phyloP scores from a whole-genome alignment of 345 rosid genomes.

The Anacardium occidentale region DNA sequence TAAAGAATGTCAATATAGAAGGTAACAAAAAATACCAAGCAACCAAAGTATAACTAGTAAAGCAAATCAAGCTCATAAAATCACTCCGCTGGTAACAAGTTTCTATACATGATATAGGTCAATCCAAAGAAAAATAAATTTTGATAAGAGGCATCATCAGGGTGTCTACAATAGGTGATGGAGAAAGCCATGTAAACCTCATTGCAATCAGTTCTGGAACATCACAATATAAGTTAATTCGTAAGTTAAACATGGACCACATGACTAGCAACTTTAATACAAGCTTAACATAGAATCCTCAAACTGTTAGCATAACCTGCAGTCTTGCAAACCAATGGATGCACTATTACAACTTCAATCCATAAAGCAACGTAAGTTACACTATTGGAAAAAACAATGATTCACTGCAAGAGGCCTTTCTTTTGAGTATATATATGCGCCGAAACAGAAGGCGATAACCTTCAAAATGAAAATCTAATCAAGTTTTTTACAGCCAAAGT shows the following conservation, averaged over 20 bases:
- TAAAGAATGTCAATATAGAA: neutral
- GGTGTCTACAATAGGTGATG: neutral
- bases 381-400: neutral
- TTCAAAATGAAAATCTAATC: neutral
- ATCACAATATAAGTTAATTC: neutral
- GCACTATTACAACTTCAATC: neutral
- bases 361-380: neutral
- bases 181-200: neutral
- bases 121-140: neutral
- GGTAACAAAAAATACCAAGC: neutral
- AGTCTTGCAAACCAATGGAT: neutral
- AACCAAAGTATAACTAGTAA: neutral
- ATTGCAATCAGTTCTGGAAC: neutral
- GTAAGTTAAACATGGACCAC: neutral
- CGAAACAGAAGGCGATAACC: neutral
- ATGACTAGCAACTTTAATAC: neutral
- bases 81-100: neutral
- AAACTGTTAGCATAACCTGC: neutral
- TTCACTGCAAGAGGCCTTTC: neutral
- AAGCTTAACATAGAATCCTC: neutral
- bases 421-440: neutral
- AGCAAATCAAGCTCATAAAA: neutral
- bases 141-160: neutral
- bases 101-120: neutral
- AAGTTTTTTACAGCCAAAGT: neutral